Conservation (phyloP, 2,329 filamentous ascomycete genomes). For the Colletotrichum truncatum region DNA sequence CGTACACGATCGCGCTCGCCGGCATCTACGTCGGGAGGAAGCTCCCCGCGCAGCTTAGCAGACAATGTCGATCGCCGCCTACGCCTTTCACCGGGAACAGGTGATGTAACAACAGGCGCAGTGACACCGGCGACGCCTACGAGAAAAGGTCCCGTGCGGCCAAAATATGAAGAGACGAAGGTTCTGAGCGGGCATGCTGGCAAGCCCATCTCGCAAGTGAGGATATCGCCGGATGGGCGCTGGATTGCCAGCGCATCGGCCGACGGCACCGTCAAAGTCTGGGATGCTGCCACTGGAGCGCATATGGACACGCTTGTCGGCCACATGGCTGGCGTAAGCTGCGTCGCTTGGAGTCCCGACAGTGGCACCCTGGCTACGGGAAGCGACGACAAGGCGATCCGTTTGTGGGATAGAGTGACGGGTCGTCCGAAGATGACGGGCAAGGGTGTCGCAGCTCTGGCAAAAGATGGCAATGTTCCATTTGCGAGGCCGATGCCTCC, state of each 20-base stretch:
- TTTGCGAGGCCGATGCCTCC: constrained; percentile 54
- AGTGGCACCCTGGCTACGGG: constrained; percentile 88
- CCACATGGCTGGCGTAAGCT: constrained; percentile 91
- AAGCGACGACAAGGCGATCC: constrained; percentile 95
- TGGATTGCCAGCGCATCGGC: constrained; percentile 93
- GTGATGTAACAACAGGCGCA: constrained; percentile 37
- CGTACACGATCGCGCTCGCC: constrained; percentile 43
- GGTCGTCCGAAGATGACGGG: constrained; percentile 62
- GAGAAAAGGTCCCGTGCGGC: constrained; percentile 23
- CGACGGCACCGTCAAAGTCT: constrained; percentile 91
- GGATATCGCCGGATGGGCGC: constrained; percentile 88
- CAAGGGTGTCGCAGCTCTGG: constrained; percentile 36
- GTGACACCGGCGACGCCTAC: constrained; percentile 29
- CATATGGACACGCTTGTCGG: constrained; percentile 91
- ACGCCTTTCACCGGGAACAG: constrained; percentile 36
- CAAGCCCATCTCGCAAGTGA: constrained; percentile 79
- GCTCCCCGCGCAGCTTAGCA: constrained; percentile 32
- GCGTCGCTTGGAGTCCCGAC: constrained; percentile 94
- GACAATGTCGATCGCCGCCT: constrained; percentile 27
- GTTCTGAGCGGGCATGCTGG: constrained; percentile 81
- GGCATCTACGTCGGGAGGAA: constrained; percentile 38
- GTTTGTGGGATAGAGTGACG: constrained; percentile 84
- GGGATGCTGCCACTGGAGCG: constrained; percentile 80
- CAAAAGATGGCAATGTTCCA: constrained; percentile 25
- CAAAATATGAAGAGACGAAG: constrained; percentile 43